These are phyloP conservation scores for Cystobasidiopsis lactophilus DNA, from an alignment of 768 basidiomycete species.

Conservation along the genomic window DNA sequence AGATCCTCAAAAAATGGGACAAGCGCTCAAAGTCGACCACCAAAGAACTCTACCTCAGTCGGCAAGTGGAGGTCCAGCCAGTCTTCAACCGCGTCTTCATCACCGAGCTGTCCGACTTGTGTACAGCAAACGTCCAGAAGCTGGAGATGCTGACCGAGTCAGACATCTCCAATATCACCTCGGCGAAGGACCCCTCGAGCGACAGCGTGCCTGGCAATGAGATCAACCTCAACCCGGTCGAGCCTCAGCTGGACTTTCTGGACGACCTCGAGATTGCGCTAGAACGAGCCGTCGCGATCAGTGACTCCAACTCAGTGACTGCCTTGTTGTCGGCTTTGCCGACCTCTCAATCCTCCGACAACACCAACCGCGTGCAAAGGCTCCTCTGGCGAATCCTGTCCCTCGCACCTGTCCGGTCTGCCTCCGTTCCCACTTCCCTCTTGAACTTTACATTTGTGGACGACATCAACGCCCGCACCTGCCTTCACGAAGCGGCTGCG, in stretches of 20 bases:
- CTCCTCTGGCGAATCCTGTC: conserved; percentile 86
- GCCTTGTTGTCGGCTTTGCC: background rate
- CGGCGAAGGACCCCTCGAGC: conserved; percentile 4
- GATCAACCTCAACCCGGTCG: conserved; percentile 20
- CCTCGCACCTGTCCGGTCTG: conserved; percentile 39
- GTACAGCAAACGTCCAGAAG: conserved; percentile 6
- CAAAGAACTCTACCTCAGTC: conserved; percentile 85
- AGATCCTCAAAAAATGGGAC: conserved; percentile 96
- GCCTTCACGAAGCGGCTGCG: conserved; percentile 79
- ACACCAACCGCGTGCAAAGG: conserved; percentile 45
- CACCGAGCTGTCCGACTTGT: conserved; percentile 73
- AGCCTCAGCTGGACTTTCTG: conserved; percentile 14
- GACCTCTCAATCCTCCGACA: background rate
- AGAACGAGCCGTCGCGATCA: conserved; percentile 10
- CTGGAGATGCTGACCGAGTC: conserved; percentile 14
- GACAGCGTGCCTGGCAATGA: conserved; percentile 11
- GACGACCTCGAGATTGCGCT: conserved; percentile 21
- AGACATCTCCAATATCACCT: conserved; percentile 14
- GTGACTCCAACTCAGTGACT: background rate
- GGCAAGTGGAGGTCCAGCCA: conserved; percentile 93
- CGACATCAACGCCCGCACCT: conserved; percentile 87
- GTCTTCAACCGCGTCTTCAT: conserved; percentile 43
- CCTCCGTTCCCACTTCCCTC: conserved; percentile 43
- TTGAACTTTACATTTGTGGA: conserved; percentile 86
- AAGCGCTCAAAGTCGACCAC: conserved; percentile 83